phyloP scores from a whole-genome alignment of 768 basidiomycete genomes.

The Boletus rufocinnamomeus region DNA sequence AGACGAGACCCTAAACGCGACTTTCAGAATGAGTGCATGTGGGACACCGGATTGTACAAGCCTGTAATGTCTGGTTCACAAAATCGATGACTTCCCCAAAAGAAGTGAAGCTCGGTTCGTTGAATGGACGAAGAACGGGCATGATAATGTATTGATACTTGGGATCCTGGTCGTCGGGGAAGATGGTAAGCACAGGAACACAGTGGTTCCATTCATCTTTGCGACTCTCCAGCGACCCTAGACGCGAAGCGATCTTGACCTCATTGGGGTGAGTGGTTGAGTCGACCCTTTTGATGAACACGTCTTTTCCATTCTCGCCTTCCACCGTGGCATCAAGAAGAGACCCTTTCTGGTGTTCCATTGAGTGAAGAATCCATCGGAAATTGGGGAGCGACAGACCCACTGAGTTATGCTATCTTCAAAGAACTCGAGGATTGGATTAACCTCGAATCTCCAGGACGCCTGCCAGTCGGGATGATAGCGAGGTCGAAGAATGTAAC shows the following conservation, averaged over 20 bases:
- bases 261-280: slow-evolving; percentile 2
- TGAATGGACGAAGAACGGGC: slow-evolving; percentile 23
- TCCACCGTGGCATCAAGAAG: slow-evolving; percentile 13
- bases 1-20: background rate
- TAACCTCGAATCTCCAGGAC: slow-evolving; percentile 23
- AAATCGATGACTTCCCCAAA: slow-evolving; percentile 33
- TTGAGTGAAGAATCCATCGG: background rate
- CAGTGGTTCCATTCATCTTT: slow-evolving; percentile 26
- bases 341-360: background rate
- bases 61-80: slow-evolving; percentile 22
- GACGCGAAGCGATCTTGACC: background rate
- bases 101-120: slow-evolving; percentile 26
- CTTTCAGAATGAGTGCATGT: background rate
- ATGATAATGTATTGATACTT: background rate
- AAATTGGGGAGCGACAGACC: background rate
- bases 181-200: slow-evolving; percentile 21
- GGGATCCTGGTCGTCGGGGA: slow-evolving; percentile 9
- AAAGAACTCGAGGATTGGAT: background rate
- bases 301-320: background rate
- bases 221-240: background rate
- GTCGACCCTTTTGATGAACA: slow-evolving; percentile 19
- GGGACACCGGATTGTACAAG: background rate
- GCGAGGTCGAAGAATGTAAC: slow-evolving; percentile 31
- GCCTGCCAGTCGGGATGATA: slow-evolving; percentile 32
- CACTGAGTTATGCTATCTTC: slow-evolving; percentile 1